phyloP scores from a whole-genome alignment of 257 asterid species.

The Ehretia macrophylla region DNA sequence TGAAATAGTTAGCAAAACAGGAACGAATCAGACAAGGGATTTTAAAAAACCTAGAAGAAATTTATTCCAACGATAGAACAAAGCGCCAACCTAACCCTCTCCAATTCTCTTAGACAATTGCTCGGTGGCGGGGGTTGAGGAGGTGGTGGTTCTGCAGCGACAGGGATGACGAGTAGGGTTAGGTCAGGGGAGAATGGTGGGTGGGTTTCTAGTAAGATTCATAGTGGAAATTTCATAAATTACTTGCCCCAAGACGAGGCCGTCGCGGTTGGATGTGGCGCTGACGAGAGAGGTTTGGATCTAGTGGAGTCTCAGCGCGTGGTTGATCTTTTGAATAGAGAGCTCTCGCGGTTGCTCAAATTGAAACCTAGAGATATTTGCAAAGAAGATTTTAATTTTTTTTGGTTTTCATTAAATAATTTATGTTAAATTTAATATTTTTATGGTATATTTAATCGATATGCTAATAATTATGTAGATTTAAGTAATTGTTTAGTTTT shows the following conservation, averaged over 20 bases:
- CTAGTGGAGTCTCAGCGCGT: constrained; percentile 86
- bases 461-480: not conserved
- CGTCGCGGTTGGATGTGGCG: constrained; percentile 78
- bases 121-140: constrained; percentile 5
- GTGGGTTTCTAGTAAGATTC: constrained; percentile 34
- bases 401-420: not conserved
- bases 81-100: constrained; percentile 49
- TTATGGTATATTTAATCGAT: not conserved
- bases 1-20: constrained; percentile 34
- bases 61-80: constrained; percentile 50
- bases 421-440: not conserved
- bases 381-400: constrained; percentile 56
- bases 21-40: constrained; percentile 27
- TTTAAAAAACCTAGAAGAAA: constrained; percentile 43
- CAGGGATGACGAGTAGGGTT: constrained; percentile 34
- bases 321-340: constrained; percentile 79
- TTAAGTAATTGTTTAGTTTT: too few relatives aligned
- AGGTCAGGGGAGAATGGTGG: constrained; percentile 43
- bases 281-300: constrained; percentile 87
- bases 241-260: constrained; percentile 99
- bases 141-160: constrained; percentile 15
- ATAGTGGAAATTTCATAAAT: constrained; percentile 53
- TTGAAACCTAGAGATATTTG: constrained; percentile 76
- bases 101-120: constrained; percentile 36
- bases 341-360: constrained; percentile 73